These are phyloP conservation scores for Aspergillus sclerotioniger DNA, from an alignment of 495 filamentous ascomycete species.

Conservation along the genomic window DNA sequence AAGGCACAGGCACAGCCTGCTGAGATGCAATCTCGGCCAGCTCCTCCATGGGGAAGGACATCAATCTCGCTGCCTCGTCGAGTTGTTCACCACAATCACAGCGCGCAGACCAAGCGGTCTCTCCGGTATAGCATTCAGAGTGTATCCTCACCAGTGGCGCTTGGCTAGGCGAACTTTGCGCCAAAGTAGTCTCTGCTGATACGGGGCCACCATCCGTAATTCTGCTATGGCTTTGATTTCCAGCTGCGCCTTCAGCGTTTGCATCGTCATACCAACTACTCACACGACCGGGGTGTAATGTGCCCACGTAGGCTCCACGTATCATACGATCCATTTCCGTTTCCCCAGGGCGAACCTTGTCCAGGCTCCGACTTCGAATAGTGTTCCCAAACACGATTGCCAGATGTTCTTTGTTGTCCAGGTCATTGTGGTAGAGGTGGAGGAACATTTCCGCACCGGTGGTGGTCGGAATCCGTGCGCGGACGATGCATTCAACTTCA, in stretches of 20 bases:
- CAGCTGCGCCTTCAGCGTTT: conserved; percentile 12
- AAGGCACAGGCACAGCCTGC: conserved; percentile 39
- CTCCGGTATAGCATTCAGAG: conserved; percentile 97
- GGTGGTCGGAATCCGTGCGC: conserved; percentile 82
- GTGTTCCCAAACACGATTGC: conserved; percentile 93
- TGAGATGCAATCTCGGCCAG: conserved; percentile 33
- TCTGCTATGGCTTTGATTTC: neutral
- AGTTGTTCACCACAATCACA: conserved; percentile 98
- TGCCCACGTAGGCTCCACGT: conserved; percentile 85
- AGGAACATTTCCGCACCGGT: conserved; percentile 94
- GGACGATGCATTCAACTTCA: conserved; percentile 75
- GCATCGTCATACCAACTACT: conserved; percentile 58
- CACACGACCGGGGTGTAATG: conserved; percentile 80
- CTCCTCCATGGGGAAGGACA: conserved; percentile 68
- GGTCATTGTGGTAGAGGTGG: conserved; percentile 88
- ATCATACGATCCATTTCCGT: conserved; percentile 97
- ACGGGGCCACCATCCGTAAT: conserved; percentile 10
- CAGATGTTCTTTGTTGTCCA: conserved; percentile 93
- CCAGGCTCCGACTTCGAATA: conserved; percentile 78
- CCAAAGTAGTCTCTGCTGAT: conserved; percentile 1
- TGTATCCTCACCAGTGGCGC: conserved; percentile 88
- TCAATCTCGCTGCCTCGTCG: conserved; percentile 90
- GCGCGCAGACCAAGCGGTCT: conserved; percentile 95
- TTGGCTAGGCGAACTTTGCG: conserved; percentile 24
- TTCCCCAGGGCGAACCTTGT: conserved; percentile 79